Evolutionary conservation across 2,329 filamentous ascomycete species (phyloP).

Genomic region (Talaromyces sp.): DNA sequence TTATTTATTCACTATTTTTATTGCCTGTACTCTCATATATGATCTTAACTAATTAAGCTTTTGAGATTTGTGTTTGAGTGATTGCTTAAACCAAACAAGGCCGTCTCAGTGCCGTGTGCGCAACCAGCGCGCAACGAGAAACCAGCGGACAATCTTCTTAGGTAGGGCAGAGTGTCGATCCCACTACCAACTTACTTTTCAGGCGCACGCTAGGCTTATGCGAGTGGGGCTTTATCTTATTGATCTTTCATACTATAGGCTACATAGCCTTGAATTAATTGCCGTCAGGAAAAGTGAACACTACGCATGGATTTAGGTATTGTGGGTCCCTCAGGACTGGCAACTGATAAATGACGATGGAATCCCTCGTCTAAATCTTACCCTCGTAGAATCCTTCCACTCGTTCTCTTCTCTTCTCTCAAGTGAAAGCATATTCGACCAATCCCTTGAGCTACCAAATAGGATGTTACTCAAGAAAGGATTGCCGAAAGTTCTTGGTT

Average conservation of each 20-base stretch:
- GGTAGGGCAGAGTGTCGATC: background rate
- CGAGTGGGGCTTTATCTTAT: background rate
- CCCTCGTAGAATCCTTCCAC: background rate
- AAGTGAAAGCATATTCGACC: no score
- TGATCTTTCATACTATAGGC: background rate
- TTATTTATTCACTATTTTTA: background rate
- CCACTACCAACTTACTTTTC: background rate
- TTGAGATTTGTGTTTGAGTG: no score
- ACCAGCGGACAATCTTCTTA: no score
- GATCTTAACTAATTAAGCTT: background rate
- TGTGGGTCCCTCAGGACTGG: background rate
- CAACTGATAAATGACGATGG: background rate
- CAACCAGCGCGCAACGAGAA: background rate
- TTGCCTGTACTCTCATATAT: background rate
- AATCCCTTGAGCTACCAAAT: background rate
- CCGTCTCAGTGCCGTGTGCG: background rate
- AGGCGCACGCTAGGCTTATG: background rate
- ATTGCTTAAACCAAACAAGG: background rate
- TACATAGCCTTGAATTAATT: background rate
- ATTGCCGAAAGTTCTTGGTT: constrained; percentile 4
- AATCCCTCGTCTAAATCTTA: background rate
- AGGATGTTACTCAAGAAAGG: constrained; percentile 2
- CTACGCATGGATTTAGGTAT: background rate
- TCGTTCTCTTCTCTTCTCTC: background rate
- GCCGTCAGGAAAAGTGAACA: background rate